Evolutionary conservation across 805 yeast genomes (phyloP).

Genomic region (Cephaloascus albidus): DNA sequence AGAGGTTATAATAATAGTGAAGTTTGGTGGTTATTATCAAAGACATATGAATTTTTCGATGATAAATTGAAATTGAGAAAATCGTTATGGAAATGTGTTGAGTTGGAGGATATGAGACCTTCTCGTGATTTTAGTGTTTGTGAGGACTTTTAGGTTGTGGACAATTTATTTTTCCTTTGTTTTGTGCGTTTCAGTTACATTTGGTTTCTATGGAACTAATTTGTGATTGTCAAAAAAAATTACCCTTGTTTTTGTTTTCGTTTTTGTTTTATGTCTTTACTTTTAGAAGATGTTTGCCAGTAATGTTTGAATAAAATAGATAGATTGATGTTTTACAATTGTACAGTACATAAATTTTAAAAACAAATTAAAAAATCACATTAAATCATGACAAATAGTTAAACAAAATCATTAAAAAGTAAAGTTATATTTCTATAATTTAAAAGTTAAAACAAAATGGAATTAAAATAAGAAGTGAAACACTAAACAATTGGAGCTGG

Average conservation of each 20-base stretch:
- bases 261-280: no score
- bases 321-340: no score
- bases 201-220: no score
- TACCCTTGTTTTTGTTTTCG: background rate
- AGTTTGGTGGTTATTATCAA: constrained; percentile 60
- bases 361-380: background rate
- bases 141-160: constrained; percentile 8
- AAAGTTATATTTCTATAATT: no score
- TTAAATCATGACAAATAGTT: background rate
- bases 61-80: constrained; percentile 37
- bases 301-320: no score
- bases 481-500: constrained; percentile 7
- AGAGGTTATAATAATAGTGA: constrained; percentile 37
- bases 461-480: background rate
- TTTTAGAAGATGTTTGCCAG: no score
- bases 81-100: constrained; percentile 55
- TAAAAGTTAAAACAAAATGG: no score
- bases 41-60: constrained; percentile 49
- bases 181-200: no score
- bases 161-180: no score
- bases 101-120: constrained; percentile 53
- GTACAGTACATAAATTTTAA: no score
- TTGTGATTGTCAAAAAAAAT: no score
- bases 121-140: constrained; percentile 30
- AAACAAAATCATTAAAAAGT: background rate